Conservation (phyloP, 352 stramenopile genomes). For the Aphanomyces invadans region DNA sequence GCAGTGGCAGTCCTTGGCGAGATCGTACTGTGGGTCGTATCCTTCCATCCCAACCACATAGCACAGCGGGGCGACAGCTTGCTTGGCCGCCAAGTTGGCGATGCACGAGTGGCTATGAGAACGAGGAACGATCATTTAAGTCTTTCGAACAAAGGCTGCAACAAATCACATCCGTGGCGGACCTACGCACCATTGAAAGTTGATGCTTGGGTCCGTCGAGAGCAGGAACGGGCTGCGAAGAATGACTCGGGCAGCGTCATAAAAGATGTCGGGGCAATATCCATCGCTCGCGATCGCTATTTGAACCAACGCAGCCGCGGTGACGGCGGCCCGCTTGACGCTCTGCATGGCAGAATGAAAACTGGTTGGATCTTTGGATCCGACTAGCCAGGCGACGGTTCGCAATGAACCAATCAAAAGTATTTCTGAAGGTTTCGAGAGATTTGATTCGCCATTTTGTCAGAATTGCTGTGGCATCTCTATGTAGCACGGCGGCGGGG, state of each 20-base stretch:
- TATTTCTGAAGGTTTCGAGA: not conserved
- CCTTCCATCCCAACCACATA: slow-evolving; percentile 21
- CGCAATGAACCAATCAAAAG: not conserved
- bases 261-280: slow-evolving; percentile 24
- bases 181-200: slow-evolving; percentile 9
- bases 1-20: slow-evolving; percentile 20
- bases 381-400: not conserved
- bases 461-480: not conserved
- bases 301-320: not conserved
- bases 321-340: not conserved
- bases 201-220: slow-evolving; percentile 16
- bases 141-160: no score
- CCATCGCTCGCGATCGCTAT: not conserved
- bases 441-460: not conserved
- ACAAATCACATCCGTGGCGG: no score
- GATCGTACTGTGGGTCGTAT: slow-evolving; percentile 18
- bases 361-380: slow-evolving; percentile 9
- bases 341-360: slow-evolving; percentile 4
- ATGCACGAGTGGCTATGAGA: slow-evolving; percentile 23
- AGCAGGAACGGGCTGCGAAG: slow-evolving; percentile 21
- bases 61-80: slow-evolving; percentile 14
- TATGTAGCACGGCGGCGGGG: no score
- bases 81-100: slow-evolving; percentile 19
- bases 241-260: slow-evolving; percentile 15
- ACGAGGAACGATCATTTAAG: not conserved